These are phyloP conservation scores for Globisporangium middletonii DNA, from an alignment of 352 stramenopile species.

Conservation along the genomic window DNA sequence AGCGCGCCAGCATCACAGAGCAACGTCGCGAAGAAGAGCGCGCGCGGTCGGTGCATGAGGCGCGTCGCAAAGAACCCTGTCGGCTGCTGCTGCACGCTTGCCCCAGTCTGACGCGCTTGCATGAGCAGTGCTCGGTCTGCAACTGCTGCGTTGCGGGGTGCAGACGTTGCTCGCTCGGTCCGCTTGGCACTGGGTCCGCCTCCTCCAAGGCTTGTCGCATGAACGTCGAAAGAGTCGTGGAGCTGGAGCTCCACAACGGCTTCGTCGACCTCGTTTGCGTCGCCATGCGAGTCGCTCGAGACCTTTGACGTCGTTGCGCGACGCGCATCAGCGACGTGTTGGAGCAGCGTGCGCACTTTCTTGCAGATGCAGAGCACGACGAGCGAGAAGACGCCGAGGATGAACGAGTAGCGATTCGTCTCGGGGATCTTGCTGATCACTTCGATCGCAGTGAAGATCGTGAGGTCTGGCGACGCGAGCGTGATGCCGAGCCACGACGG, in stretches of 20 bases:
- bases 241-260: conserved; percentile 4
- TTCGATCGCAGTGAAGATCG: conserved; percentile 51
- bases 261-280: background rate
- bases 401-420: conserved; percentile 46
- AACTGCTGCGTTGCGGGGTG: background rate
- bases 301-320: background rate
- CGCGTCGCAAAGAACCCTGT: conserved; percentile 1
- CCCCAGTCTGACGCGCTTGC: background rate
- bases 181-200: background rate
- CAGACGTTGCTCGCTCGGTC: background rate
- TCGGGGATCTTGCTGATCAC: conserved; percentile 38
- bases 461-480: conserved; percentile 38
- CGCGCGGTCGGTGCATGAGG: conserved; percentile 15
- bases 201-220: background rate
- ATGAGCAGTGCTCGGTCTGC: conserved; percentile 4
- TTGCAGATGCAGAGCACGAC: conserved; percentile 41
- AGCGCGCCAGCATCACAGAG: conserved; percentile 64
- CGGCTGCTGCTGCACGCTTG: background rate
- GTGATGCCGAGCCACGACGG: conserved; percentile 48
- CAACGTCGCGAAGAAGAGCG: conserved; percentile 33
- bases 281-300: background rate
- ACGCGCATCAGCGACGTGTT: background rate
- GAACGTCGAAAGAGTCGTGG: conserved; percentile 5
- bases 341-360: conserved; percentile 16
- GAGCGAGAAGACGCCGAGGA: conserved; percentile 40